Conservation (phyloP, 306 rosid species). For the Potentilla sterilis region DNA sequence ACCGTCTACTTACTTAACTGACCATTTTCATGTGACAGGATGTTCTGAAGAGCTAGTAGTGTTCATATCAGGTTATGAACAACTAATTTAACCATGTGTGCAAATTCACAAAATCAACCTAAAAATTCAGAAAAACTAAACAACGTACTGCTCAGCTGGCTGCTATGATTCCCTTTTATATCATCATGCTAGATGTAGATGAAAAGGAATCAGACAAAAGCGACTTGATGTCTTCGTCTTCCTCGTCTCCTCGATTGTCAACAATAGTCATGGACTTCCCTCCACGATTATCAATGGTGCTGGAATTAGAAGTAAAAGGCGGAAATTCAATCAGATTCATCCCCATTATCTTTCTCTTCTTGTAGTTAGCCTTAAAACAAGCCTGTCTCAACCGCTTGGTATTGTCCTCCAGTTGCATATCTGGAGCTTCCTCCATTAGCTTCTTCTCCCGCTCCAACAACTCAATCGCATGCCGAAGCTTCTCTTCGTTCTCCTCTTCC, state of each 20-base stretch:
- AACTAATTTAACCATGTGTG: not conserved
- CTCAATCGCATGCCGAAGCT: conserved; percentile 47
- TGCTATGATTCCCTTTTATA: not conserved
- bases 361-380: conserved; percentile 85
- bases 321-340: conserved; percentile 13
- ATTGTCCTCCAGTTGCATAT: conserved; percentile 49
- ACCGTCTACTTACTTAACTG: not conserved
- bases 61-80: not conserved
- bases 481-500: conserved; percentile 38
- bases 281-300: not conserved
- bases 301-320: not conserved
- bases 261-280: not conserved
- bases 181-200: not conserved
- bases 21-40: not conserved
- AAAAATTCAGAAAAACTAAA: not conserved
- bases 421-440: conserved; percentile 71
- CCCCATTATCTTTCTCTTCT: conserved; percentile 63
- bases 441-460: conserved; percentile 70
- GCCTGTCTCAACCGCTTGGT: conserved; percentile 86
- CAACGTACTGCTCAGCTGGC: not conserved
- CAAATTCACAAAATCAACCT: not conserved
- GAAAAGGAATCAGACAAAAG: conserved; percentile 36
- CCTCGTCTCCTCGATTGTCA: conserved; percentile 12
- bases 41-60: not conserved
- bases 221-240: conserved; percentile 34